These are phyloP conservation scores for Pyrus hybrid DNA, from an alignment of 331 rosid genomes.

Conservation along the genomic window DNA sequence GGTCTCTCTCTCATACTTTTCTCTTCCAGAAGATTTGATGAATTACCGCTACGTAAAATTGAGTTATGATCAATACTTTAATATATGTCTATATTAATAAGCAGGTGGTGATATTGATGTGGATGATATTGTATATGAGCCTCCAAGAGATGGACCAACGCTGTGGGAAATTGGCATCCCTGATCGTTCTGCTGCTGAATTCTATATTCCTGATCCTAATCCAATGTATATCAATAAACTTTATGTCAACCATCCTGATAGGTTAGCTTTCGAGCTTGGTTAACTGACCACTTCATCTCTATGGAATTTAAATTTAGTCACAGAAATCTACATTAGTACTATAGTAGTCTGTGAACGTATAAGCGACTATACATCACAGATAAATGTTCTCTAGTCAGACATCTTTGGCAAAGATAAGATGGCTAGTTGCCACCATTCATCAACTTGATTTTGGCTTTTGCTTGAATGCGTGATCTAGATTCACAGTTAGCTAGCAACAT, in stretches of 20 bases:
- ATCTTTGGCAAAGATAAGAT: too few relatives aligned
- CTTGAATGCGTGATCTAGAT: too few relatives aligned
- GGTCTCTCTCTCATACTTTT: conserved; percentile 24
- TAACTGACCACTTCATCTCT: neutral
- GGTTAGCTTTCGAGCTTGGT: conserved; percentile 23
- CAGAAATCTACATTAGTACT: too few relatives aligned
- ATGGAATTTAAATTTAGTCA: too few relatives aligned
- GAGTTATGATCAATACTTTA: neutral
- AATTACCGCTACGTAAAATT: too few relatives aligned
- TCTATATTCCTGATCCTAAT: conserved; percentile 73
- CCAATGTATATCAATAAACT: conserved; percentile 62
- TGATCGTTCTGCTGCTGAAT: conserved; percentile 77
- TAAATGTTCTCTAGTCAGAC: too few relatives aligned
- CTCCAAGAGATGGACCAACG: conserved; percentile 78
- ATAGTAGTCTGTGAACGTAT: too few relatives aligned
- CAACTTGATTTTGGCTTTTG: too few relatives aligned
- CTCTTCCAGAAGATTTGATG: too few relatives aligned
- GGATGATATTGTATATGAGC: conserved; percentile 56
- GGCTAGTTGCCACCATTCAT: too few relatives aligned
- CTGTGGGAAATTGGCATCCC: conserved; percentile 91
- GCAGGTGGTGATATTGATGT: conserved; percentile 50
- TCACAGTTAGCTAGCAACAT: too few relatives aligned
- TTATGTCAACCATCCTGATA: conserved; percentile 71
- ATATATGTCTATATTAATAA: neutral
- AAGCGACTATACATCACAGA: too few relatives aligned